Evolutionary conservation across 2,329 filamentous ascomycete species (phyloP), one percentile per base, ranked within the genome.

Genomic region (Endoconidiophora polonica): DNA sequence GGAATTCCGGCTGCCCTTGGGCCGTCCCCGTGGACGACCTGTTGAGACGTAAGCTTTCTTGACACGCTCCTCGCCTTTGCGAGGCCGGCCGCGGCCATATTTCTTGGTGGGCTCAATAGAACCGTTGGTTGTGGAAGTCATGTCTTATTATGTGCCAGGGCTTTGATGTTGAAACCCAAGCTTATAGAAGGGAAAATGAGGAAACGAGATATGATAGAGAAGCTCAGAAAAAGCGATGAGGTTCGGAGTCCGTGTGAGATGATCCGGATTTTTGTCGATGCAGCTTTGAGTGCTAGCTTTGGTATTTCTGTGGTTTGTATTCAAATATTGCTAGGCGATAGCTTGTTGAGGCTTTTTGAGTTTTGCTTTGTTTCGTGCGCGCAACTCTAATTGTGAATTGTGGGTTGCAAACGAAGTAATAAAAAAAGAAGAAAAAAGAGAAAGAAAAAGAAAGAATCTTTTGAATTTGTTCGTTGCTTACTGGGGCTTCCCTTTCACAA

Each of bases 1-100:
- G 16, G 24, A 56, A 26, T 55, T 57, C 39, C 59, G 58, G 50
- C 57, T 59, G 54, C 64, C 64, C 48, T 61, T 65, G 33, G 68
- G 68, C 39, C 68, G 66, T 44, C 68, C 69, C 18, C 65, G 67
- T 16, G 65, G 65, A 2, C 66, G 63, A 43, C 68, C 67, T 3
- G 65, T 60, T 4, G 65, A 60, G 1, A 55, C 58, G 44, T 62
- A 61, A 55, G 62, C 51, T 59, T 67, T 68, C 54, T 60, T 59
- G 29, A 67, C 56, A 45, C 64, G 67, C 46, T 62, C 64, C 56
- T 67, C 66, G 48, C 62, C 64, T 57, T 68, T 66, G 46, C 62
- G 61, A 12, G 64, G 62, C 16, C 65, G 61, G 29, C 65, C 65
- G 41, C 64, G 65, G 38, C 63, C 48, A 42, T 63, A 52, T 62